phyloP scores from a whole-genome alignment of 495 filamentous ascomycete genomes.

The Hyaloscypha bicolor region DNA sequence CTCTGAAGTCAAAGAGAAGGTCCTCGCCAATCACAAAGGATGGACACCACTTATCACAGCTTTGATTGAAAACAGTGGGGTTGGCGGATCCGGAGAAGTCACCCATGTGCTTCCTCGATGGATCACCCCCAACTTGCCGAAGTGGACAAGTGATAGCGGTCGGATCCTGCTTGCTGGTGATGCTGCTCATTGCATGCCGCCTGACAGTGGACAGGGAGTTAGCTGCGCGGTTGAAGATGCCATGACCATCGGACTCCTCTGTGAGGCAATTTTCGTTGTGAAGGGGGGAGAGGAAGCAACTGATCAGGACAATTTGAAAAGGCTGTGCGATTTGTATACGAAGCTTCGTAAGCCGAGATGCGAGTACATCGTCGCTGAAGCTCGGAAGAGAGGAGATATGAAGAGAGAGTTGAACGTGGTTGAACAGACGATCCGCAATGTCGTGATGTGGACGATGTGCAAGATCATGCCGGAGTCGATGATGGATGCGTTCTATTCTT shows the following conservation, averaged over 20 bases:
- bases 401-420: neutral
- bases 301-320: neutral
- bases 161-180: neutral
- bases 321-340: neutral
- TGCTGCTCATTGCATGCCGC: neutral
- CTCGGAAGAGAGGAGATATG: neutral
- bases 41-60: neutral
- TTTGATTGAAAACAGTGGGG: neutral
- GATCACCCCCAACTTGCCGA: neutral
- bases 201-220: neutral
- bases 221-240: neutral
- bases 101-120: neutral
- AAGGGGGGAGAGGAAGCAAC: neutral
- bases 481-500: neutral
- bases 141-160: neutral
- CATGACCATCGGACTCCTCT: neutral
- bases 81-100: neutral
- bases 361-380: neutral
- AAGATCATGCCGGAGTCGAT: neutral
- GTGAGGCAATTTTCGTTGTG: neutral
- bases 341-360: slow-evolving; percentile 2
- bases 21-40: neutral
- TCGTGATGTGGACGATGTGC: neutral
- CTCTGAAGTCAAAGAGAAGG: neutral
- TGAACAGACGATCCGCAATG: neutral